Conservation (phyloP, 2,329 filamentous ascomycete species). For the Phialophora tarda region DNA sequence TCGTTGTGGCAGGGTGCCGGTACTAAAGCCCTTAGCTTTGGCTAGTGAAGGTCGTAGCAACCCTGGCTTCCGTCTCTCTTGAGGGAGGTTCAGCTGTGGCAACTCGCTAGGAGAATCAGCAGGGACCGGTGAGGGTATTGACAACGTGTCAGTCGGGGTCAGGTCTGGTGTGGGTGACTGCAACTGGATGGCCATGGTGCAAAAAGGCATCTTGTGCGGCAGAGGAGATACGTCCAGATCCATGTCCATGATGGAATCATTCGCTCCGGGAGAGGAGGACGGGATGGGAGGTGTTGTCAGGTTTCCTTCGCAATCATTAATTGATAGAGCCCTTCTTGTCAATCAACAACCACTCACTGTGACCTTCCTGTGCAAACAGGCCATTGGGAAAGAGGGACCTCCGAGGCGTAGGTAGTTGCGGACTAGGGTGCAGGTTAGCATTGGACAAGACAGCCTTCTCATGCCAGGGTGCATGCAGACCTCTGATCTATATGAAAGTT, state of each 20-base stretch:
- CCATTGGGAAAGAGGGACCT: conserved; percentile 81
- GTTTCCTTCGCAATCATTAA: conserved; percentile 59
- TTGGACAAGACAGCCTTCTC: conserved; percentile 41
- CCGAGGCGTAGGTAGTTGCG: conserved; percentile 80
- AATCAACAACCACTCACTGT: conserved; percentile 59
- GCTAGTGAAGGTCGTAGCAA: conserved; percentile 76
- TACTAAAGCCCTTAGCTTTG: conserved; percentile 75
- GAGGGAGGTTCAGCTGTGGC: conserved; percentile 33
- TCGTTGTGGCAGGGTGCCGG: conserved; percentile 67
- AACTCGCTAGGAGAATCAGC: conserved; percentile 48
- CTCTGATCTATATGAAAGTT: conserved; percentile 97
- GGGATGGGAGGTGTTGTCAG: conserved; percentile 83
- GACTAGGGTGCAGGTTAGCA: conserved; percentile 60
- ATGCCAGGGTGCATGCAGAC: conserved; percentile 56
- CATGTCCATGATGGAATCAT: conserved; percentile 72
- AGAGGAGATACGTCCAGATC: conserved; percentile 96
- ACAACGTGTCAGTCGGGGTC: conserved; percentile 52
- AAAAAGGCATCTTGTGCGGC: conserved; percentile 79
- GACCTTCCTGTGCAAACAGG: conserved; percentile 65
- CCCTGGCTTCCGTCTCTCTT: conserved; percentile 65
- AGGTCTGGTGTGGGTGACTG: conserved; percentile 72
- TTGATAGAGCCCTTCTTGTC: conserved; percentile 17
- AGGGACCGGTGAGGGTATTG: conserved; percentile 48
- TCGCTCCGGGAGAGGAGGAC: conserved; percentile 75
- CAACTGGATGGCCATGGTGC: conserved; percentile 66